Conservation (phyloP, 305 asterid species). For the Solanum hybrid region DNA sequence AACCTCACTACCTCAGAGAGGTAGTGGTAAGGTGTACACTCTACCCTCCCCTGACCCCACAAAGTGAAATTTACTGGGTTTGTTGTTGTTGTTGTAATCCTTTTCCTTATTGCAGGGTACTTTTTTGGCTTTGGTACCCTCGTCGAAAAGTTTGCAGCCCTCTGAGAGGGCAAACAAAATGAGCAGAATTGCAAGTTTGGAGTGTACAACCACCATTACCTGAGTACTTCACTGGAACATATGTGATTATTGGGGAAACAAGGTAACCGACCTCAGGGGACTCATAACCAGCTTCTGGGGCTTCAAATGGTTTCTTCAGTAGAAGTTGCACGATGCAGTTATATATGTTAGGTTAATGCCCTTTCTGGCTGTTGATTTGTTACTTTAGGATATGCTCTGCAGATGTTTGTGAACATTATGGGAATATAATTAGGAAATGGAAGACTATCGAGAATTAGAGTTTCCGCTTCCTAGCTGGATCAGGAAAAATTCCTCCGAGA, state of each 20-base stretch:
- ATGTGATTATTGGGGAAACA: not conserved
- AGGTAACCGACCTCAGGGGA: not conserved
- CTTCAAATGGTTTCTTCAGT: not conserved
- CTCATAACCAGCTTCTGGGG: not conserved
- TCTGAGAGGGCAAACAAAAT: not conserved
- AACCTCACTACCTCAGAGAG: not conserved
- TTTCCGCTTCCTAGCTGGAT: constrained; percentile 62
- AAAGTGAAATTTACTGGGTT: not conserved
- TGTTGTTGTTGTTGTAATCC: not conserved
- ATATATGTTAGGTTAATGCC: not conserved
- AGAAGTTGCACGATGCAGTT: not conserved
- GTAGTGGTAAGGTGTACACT: not conserved
- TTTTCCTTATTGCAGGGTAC: not conserved
- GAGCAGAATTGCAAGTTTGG: not conserved
- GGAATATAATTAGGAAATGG: constrained; percentile 36
- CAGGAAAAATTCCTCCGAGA: constrained; percentile 50
- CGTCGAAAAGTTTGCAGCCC: not conserved
- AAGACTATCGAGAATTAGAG: constrained; percentile 57
- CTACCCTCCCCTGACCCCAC: not conserved
- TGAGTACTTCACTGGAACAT: not conserved
- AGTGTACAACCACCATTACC: not conserved
- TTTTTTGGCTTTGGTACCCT: not conserved
- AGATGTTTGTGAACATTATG: not conserved
- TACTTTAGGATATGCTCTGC: not conserved
- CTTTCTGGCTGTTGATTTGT: not conserved